Evolutionary conservation across 208 protist genomes (phyloP).

Genomic region (Leishmania tropica): DNA sequence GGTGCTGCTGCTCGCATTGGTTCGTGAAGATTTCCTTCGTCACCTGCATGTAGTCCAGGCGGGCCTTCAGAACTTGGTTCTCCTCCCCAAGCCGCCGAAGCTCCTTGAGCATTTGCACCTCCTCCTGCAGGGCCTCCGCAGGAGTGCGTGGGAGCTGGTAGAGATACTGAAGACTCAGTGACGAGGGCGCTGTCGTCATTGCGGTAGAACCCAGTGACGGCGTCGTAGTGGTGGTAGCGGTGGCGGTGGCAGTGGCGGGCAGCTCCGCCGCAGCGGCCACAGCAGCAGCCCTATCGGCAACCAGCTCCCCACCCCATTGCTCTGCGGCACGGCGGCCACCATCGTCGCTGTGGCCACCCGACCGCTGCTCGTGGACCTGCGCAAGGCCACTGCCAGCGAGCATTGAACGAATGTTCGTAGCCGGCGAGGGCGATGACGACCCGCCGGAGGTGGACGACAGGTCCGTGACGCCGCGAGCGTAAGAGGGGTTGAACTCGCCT

Average conservation of each 20-base stretch:
- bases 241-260: neutral
- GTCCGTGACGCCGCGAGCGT: constrained; percentile 29
- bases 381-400: neutral
- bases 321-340: neutral
- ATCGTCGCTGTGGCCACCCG: neutral
- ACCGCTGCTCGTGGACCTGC: neutral
- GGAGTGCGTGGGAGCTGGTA: constrained; percentile 56
- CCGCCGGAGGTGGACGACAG: constrained; percentile 21
- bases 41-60: constrained; percentile 32
- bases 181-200: neutral
- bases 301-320: neutral
- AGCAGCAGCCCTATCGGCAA: neutral
- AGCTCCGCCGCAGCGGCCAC: neutral
- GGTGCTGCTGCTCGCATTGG: constrained; percentile 41
- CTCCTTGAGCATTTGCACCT: constrained; percentile 58
- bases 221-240: neutral
- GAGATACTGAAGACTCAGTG: constrained; percentile 43
- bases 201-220: constrained; percentile 11
- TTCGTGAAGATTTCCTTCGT: constrained; percentile 36
- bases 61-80: constrained; percentile 38
- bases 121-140: constrained; percentile 54
- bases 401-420: neutral
- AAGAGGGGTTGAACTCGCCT: constrained; percentile 24
- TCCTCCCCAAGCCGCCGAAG: constrained; percentile 40
- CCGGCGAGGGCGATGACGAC: constrained; percentile 5